Evolutionary conservation across 2,329 filamentous ascomycete genomes (phyloP), one percentile per base, ranked within the genome.

Genomic region (Fusarium sp.): DNA sequence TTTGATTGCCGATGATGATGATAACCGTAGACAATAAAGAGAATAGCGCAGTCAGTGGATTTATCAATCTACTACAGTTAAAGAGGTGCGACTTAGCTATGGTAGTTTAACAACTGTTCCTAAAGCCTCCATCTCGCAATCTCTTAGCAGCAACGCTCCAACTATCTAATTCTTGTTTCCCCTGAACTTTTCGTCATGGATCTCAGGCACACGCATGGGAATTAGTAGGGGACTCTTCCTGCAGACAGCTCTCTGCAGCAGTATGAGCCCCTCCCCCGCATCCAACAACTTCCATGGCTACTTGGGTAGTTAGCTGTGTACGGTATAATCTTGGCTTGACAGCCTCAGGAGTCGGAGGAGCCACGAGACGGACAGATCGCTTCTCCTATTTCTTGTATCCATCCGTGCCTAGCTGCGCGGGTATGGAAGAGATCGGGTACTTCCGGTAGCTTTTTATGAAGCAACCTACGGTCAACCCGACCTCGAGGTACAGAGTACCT

Each of bases 261-360:
- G 15, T 15, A 49, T 35, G 36, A 67, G 66, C 66, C 66, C 66
- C 66, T 52, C 66, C 66, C 66, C 66, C 66, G 66, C 66, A 69
- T 69, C 64, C 23, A 25, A 25, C 8, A 25, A 25, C 19, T 19
- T 19, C 19, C 19, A 19, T 19, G 19, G 19, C 19, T 19, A 19
- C 19, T 19, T 19, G 4, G 19, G 19, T 19, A 19, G 19, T 19
- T 19, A 19, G 19, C 4, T 19, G 19, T 19, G 46, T 52, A 33
- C 21, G 8, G 25, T 29, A 29, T 29, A 33, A 33, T n/a, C 6
- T 7, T 33, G 3, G 31, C 31, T 14, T 13, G 6, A 13, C 13
- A 33, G 31, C 31, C 31, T 33, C n/a, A n/a, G n/a, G n/a, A n/a
- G n/a, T 38, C 25, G 31, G 38, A 39, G 21, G 27, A 29, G 27